Evolutionary conservation across 257 asterid species (phyloP), one percentile per base, ranked within the genome.

Genomic region (Petrea volubilis): DNA sequence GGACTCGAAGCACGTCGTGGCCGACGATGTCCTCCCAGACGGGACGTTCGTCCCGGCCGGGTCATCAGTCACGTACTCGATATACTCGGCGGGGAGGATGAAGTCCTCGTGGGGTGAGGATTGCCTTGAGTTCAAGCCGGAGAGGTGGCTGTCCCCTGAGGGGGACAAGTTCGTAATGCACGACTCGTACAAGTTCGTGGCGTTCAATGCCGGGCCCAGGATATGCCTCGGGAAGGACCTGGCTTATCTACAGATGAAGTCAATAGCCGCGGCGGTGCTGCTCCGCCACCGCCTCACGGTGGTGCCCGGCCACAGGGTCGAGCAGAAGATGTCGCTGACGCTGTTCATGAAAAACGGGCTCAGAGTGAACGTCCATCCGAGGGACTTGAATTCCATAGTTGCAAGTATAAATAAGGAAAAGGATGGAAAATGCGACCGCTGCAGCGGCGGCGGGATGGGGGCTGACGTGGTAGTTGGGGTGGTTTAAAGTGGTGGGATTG

Each of bases 151-250:
- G 57, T 78, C 86, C 3, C 52, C 73, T 0, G 77, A 81, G 11
- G 82, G 86, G 9, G 77, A 75, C 27, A 78, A 74, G 60, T 87
- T 93, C n/a, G 68, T 80, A 51, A 77, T 69, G 81, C 97, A 93
- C n/a, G 97, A 93, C 40, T 75, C 90, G 0, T 93, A 82, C 79
- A 88, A 84, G 77, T 93, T 90, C 40, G 97, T 93, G 18, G 90
- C 98, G 31, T 93, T 93, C 72, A 93, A 93, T 63, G 98, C 97
- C 4, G 98, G 98, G 21, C 98, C 98, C 12, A 72, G 98, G 15
- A 83, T 88, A 11, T 93, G 98, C 23, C 64, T 92, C 6, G 98
- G 98, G n/a, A 90, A 84, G 77, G 98, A 92, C 67, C 64, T 92
- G 82, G 98, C 98, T 0, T 92, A 86, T 61, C 62, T 92, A 60